Base-by-base conservation (phyloP, 352 stramenopile genomes). In the Phytophthora sp. region DNA sequence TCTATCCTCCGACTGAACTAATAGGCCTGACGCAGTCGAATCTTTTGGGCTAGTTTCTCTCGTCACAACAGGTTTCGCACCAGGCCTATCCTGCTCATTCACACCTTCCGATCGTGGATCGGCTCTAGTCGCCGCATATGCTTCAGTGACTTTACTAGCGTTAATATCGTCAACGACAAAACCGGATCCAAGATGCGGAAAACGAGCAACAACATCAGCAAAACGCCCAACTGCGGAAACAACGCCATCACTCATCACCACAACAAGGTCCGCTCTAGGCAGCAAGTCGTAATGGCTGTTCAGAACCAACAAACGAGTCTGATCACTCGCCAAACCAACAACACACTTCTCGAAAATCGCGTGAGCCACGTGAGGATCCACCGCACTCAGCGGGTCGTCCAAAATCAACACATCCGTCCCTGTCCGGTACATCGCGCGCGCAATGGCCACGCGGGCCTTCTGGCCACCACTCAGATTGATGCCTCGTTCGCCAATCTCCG, bases 311-410 rank as follows among this genome's bases (percentile, higher is more conserved):
- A 99, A 54, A 5, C 97, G 80, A 15, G 87, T 96, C 57, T 84
- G 83, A 30, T 32, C 53, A 12, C 79, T 28, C 15, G 74, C 72
- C 13, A 98, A 59, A 1, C 51, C 64, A 23, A 72, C 38, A 27
- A 99, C 87, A 50, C 89, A 96, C 21, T 98, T 61, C 8, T 88
- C 53, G 63, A 98, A 98, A 18, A 99, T 69, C 53, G 96, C 84
- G 52, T 93, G 88, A 1, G 88, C 96, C 12, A 99, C 96, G 68
- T 99, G 94, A 23, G 88, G 87, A 62, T 99, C 97, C 1, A 99
- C 88, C 6, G 96, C 96, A 54, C 81, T 90, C 10, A 99, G 62
- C n/a, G 92, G 86, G 57, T 99, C 96, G 61, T 99, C 97, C 10
- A 99, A 71, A 15, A 99, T 61, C 58, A 96, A 84, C 20, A 99